Base-by-base conservation (phyloP, 1,284 basidiomycete genomes). In the Trametes pubescens region DNA sequence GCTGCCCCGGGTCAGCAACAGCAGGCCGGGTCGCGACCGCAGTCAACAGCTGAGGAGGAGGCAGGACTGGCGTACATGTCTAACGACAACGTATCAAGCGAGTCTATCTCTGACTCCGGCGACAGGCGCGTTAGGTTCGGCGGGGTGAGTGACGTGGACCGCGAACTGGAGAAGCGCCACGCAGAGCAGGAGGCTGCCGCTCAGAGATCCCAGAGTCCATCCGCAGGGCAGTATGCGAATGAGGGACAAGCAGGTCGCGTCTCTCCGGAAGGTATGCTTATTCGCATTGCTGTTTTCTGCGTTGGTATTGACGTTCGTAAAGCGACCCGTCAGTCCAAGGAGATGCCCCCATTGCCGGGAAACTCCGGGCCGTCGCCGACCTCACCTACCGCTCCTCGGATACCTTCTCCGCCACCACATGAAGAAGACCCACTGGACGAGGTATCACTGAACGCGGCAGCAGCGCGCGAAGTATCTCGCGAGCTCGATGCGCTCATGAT, bases 381-480 rank as follows among this genome's bases (percentile, higher is more conserved):
- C 8, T 52, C 68, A 4, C 51, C 47, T 0, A 26, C 57, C 0
- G 60, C 61, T n/a, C 24, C 57, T 18, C 60, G 59, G 3, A 53
- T 55, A n/a, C 65, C 59, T 0, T 62, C 63, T 10, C 62, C 65
- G 4, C 64, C 59, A 22, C 59, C 63, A 9, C 52, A 58, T 8
- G 38, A 51, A 0, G 51, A 51, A 9, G 62, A 51, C 6, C 51
- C 61, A 6, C n/a, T 38, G 18, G 80, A 83, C 18, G 80, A 82
- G 64, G 67, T 74, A 1, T 79, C 80, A 8, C 78, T 84, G 32
- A 86, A 88, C 68, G 85, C 84, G 2, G 89, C 89, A 10, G 90
- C 87, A 22, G 89, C 89, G 4, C 81, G 86, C 18, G 88, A 90
- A 73, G 81, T 93, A 2, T 82, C 83, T 10, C 82, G 84, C 11